These are phyloP conservation scores for Cercophora sp. DNA, from an alignment of 495 filamentous ascomycete species.

Conservation along the genomic window DNA sequence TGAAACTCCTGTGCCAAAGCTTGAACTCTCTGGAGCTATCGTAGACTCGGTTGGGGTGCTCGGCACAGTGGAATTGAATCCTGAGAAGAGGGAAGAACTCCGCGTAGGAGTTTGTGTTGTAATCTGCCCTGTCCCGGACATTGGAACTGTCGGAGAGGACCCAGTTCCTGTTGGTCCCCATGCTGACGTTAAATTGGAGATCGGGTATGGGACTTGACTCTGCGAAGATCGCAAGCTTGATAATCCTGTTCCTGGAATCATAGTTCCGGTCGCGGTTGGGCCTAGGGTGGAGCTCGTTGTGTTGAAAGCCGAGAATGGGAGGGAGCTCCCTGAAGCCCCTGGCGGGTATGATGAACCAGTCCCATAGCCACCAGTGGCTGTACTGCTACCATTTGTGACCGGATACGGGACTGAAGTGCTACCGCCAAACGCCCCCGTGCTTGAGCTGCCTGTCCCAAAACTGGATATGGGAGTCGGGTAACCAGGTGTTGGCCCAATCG, in stretches of 20 bases:
- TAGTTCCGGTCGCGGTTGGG: constrained; percentile 12
- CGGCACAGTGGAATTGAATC: neutral
- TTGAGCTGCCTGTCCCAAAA: neutral
- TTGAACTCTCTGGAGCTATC: neutral
- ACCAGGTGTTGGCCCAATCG: neutral
- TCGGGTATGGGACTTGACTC: neutral
- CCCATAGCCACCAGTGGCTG: no score
- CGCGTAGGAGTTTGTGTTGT: neutral
- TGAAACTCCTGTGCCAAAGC: neutral
- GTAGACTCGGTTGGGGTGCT: neutral
- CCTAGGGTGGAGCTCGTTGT: constrained; percentile 6
- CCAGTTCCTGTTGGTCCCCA: neutral
- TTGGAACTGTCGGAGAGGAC: neutral
- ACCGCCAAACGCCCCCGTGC: constrained; percentile 14
- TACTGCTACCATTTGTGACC: neutral
- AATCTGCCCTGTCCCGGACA: neutral
- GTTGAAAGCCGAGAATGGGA: neutral
- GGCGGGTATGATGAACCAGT: no score
- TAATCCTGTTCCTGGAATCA: neutral
- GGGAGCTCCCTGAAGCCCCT: neutral
- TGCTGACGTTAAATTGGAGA: neutral
- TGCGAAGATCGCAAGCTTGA: neutral
- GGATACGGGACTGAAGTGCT: constrained; percentile 2
- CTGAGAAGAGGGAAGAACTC: neutral
- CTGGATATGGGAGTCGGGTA: neutral